A percentile compares a stretch with the other conserved stretches of the same genome.
Conservation (phyloP, 768 basidiomycete genomes). For the Pleurotus cornucopiae region DNA sequence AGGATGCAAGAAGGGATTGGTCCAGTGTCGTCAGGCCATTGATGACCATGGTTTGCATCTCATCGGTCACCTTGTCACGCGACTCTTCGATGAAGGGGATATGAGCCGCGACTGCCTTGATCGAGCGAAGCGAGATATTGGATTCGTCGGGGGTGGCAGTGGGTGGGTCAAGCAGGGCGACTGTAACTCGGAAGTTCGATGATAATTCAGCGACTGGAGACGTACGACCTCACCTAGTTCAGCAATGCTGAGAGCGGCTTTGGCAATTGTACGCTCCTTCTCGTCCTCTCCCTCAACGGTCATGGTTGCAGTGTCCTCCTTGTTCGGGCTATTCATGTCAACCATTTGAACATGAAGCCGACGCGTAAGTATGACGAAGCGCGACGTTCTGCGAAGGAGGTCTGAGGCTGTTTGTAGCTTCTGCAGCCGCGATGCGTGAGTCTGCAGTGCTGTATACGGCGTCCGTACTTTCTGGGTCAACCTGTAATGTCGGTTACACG, state of each 20-base stretch:
- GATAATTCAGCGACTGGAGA: neutral
- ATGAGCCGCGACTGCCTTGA: conserved; percentile 68
- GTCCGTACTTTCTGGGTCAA: conserved; percentile 81
- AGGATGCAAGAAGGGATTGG: conserved; percentile 85
- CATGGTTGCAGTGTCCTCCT: conserved; percentile 15
- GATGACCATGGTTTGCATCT: conserved; percentile 92
- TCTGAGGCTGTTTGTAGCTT: conserved; percentile 83
- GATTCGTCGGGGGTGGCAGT: conserved; percentile 12
- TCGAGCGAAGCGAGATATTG: conserved; percentile 62
- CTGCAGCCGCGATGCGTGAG: conserved; percentile 67
- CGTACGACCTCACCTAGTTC: conserved; percentile 69
- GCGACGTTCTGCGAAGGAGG: conserved; percentile 74
- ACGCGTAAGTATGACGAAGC: conserved; percentile 81
- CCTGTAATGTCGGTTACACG: conserved; percentile 34
- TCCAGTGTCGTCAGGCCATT: conserved; percentile 76
- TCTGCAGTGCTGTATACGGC: conserved; percentile 74
- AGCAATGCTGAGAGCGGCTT: conserved; percentile 91
- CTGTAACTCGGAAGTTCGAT: conserved; percentile 22
- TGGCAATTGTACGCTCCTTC: conserved; percentile 83
- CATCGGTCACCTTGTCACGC: conserved; percentile 62
- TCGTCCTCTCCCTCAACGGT: conserved; percentile 76
- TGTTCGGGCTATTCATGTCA: conserved; percentile 44
- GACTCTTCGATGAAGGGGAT: conserved; percentile 71
- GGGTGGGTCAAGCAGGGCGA: conserved; percentile 39
- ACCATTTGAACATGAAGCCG: conserved; percentile 84